Percentiles rank a stretch among this genome's conserved stretches.
Evolutionary conservation across 2,329 filamentous ascomycete genomes (phyloP).

Genomic region (Ophiosphaerella korrae): DNA sequence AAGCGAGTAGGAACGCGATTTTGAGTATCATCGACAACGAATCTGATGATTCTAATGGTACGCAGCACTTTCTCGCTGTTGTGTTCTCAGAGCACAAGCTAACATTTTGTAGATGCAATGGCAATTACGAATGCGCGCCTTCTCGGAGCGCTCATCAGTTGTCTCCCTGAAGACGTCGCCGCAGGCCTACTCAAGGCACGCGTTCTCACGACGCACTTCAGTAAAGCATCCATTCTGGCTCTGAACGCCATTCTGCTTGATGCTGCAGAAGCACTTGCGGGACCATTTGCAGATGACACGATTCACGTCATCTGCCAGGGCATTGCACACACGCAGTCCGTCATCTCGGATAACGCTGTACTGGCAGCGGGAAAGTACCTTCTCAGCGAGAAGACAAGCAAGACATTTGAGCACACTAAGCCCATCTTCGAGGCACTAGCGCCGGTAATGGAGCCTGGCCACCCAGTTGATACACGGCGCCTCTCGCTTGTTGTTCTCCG

Average conservation of each 20-base stretch:
- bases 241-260: conserved; percentile 89
- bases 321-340: conserved; percentile 72
- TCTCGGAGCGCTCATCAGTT: conserved; percentile 86
- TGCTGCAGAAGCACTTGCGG: conserved; percentile 71
- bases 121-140: conserved; percentile 89
- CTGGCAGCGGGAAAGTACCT: conserved; percentile 91
- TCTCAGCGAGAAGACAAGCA: conserved; percentile 67
- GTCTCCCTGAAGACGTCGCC: conserved; percentile 75
- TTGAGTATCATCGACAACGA: conserved; percentile 88
- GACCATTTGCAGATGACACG: conserved; percentile 73
- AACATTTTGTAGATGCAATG: conserved; percentile 61
- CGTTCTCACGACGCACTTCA: conserved; percentile 78
- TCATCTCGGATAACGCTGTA: conserved; percentile 85
- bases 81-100: background rate
- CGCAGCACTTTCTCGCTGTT: conserved; percentile 11
- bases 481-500: conserved; percentile 85
- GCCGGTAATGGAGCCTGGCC: conserved; percentile 75
- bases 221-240: conserved; percentile 78
- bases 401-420: conserved; percentile 77
- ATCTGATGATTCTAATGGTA: conserved; percentile 72
- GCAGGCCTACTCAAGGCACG: conserved; percentile 67
- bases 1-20: conserved; percentile 83
- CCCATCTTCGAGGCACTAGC: conserved; percentile 80
- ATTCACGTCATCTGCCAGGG: conserved; percentile 79
- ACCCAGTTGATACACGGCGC: conserved; percentile 80